Evolutionary conservation across 73 alveolate species (phyloP), one percentile per base, ranked within the genome.

Genomic region (Loxodes magnus): DNA sequence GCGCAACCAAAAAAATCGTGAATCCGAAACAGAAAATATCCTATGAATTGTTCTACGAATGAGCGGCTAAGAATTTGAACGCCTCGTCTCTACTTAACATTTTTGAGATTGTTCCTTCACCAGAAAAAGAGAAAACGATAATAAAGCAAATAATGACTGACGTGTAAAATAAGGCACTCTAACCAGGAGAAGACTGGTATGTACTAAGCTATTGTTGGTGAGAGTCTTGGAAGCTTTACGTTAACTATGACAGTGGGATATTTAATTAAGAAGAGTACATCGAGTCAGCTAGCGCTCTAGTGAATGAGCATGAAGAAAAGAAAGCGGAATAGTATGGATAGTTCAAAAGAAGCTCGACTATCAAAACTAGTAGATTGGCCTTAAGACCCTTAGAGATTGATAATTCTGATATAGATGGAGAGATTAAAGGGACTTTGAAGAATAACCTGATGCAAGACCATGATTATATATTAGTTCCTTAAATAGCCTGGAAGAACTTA

Each of bases 391-490:
- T 62, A 29, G 39, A 14, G 26, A 64, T 58, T 53, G 30, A n/a
- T 44, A 41, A 42, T 19, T 7, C 56, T 4, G 17, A 38, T 5
- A 14, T 83, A 4, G 77, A 71, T 49, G 88, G 86, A 2, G 88
- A 77, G 49, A 58, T 52, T 29, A 51, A 66, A 24, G 85, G 83
- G 21, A 74, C 77, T 51, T 49, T 83, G 26, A 65, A 67, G 56
- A 50, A 57, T 3, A 80, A 67, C 23, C 38, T 80, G 3, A 34
- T 74, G 23, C 69, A 58, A 52, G 67, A 78, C 35, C 49, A 73
- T 27, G 95, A 83, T 51, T 76, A 71, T 58, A 51, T 83, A 4
- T 44, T 71, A 33, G 28, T 83, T 5, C 89, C 89, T 4, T 74
- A 79, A 37, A 64, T 38, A 16, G 88, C 90, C 1, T 83, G 95